These are phyloP conservation scores for Xylaria longipes DNA, from an alignment of 495 filamentous ascomycete genomes.

Conservation along the genomic window DNA sequence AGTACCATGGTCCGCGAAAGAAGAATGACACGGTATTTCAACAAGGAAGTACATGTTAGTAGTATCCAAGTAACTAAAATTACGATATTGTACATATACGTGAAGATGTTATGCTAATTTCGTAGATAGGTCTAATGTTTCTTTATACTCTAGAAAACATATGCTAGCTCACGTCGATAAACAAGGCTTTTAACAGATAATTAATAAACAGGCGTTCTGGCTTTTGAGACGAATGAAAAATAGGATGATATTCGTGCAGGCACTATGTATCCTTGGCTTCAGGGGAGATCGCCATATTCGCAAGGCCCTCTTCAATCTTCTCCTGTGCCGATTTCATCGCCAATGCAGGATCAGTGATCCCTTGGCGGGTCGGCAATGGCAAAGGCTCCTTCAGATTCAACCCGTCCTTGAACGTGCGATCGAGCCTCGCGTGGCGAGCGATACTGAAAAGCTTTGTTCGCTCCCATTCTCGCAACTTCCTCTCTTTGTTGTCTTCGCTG, in stretches of 20 bases:
- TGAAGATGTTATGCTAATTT: too few relatives aligned
- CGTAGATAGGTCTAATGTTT: background rate
- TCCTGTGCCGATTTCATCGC: background rate
- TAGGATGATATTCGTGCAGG: background rate
- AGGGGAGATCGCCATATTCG: background rate
- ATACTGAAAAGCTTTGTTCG: background rate
- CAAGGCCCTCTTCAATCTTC: background rate
- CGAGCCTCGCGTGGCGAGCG: background rate
- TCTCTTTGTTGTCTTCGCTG: background rate
- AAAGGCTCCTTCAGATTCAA: background rate
- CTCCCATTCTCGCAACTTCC: background rate
- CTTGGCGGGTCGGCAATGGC: background rate
- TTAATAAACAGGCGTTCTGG: background rate
- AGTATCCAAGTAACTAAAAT: too few relatives aligned
- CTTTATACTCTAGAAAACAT: background rate
- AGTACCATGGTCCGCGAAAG: too few relatives aligned
- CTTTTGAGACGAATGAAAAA: background rate
- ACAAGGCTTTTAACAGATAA: background rate
- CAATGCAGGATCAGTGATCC: background rate
- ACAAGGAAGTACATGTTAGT: too few relatives aligned
- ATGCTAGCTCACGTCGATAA: background rate
- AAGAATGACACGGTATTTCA: too few relatives aligned
- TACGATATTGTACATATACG: too few relatives aligned
- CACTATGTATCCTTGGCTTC: background rate
- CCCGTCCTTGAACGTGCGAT: background rate